Evolutionary conservation across 352 stramenopile species (phyloP).

Genomic region (Globisporangium camurandrum): DNA sequence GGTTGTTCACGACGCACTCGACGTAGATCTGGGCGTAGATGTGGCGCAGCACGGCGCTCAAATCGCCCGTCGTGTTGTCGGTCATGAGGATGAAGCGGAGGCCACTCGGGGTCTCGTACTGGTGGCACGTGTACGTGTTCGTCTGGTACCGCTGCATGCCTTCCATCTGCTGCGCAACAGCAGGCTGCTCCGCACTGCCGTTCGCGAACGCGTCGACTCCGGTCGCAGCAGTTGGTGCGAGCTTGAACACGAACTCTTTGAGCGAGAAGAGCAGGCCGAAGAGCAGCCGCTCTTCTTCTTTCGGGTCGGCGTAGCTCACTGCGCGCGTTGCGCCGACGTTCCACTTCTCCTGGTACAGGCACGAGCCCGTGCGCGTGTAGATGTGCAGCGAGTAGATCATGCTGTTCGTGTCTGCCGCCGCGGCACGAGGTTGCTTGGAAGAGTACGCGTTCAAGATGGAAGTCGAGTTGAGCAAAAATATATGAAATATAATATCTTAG

Average conservation of each 20-base stretch:
- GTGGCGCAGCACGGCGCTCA: slow-evolving; percentile 74
- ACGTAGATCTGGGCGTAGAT: slow-evolving; percentile 89
- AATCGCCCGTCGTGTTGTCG: slow-evolving; percentile 79
- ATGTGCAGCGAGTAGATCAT: slow-evolving; percentile 93
- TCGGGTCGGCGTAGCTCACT: slow-evolving; percentile 71
- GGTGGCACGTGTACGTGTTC: slow-evolving; percentile 86
- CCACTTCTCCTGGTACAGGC: slow-evolving; percentile 90
- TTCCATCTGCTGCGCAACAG: slow-evolving; percentile 20
- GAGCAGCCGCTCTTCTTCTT: slow-evolving; percentile 88
- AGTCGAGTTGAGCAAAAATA: no score
- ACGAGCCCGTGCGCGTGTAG: slow-evolving; percentile 85
- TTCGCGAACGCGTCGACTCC: slow-evolving; percentile 6
- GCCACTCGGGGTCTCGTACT: slow-evolving; percentile 87
- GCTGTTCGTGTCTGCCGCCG: slow-evolving; percentile 18
- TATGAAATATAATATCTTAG: no score
- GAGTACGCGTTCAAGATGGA: no score
- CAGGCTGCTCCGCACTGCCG: slow-evolving; percentile 10
- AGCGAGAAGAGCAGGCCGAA: slow-evolving; percentile 91
- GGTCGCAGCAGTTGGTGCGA: slow-evolving; percentile 33
- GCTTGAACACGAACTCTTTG: slow-evolving; percentile 84
- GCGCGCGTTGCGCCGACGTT: slow-evolving; percentile 42
- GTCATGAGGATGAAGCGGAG: slow-evolving; percentile 89
- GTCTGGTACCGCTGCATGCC: slow-evolving; percentile 82
- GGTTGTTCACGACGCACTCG: slow-evolving; percentile 88
- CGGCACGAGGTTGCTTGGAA: no score